A percentile compares a stretch with the other conserved stretches of the same genome.
phyloP scores from a whole-genome alignment of 163 green algal species.

The Scenedesmus sp. region DNA sequence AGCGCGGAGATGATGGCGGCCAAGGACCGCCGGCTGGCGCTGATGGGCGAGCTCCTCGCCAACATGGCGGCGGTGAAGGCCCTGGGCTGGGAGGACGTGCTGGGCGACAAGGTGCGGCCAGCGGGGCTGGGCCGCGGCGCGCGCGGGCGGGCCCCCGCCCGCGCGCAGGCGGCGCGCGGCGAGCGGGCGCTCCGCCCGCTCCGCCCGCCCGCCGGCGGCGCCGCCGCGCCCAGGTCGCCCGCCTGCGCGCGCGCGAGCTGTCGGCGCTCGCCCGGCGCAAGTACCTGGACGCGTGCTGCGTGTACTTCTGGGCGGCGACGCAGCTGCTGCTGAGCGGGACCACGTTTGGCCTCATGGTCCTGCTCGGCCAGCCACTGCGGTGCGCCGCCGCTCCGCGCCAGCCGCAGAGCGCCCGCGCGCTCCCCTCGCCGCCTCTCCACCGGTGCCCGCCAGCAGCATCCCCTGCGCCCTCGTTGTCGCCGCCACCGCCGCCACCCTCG shows the following conservation, averaged over 20 bases:
- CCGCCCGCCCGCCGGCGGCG: no score
- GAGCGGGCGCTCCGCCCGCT: no score
- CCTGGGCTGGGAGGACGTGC: conserved; percentile 65
- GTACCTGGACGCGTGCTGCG: conserved; percentile 92
- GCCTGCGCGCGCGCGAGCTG: conserved; percentile 61
- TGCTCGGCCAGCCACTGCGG: conserved; percentile 57
- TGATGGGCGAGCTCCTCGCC: conserved; percentile 64
- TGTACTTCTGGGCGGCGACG: conserved; percentile 91
- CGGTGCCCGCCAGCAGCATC: no score
- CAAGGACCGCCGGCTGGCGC: conserved; percentile 68
- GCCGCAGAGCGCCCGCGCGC: no score
- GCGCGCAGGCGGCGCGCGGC: no score
- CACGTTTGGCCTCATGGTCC: conserved; percentile 84
- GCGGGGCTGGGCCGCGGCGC: no score
- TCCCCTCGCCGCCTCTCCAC: no score
- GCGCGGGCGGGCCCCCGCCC: no score
- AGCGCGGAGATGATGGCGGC: conserved; percentile 69
- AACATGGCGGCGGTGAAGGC: conserved; percentile 74
- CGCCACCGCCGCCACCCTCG: no score
- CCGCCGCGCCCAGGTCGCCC: neutral
- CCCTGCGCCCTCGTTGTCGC: no score
- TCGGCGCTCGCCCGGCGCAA: conserved; percentile 74
- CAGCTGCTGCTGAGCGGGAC: conserved; percentile 79
- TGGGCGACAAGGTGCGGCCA: conserved; percentile 10
- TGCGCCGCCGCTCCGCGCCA: conserved; percentile 1